Percentiles rank a stretch among this genome's conserved stretches.
Evolutionary conservation across 306 rosid genomes (phyloP).

Genomic region (Dryas drummondii): DNA sequence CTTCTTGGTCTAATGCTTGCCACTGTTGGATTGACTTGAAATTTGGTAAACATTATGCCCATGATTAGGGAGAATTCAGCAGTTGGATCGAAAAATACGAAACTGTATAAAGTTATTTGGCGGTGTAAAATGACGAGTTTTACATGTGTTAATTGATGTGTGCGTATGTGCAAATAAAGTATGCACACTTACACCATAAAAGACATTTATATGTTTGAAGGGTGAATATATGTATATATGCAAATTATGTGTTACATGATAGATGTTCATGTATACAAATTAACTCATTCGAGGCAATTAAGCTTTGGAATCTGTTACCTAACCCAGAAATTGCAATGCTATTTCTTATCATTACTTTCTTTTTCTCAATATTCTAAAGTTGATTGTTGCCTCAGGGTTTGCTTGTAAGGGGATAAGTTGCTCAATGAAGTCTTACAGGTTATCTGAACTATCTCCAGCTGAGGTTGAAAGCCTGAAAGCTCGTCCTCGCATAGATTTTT

Average conservation of each 20-base stretch:
- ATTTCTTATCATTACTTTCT: background rate
- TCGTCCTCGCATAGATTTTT: conserved; percentile 91
- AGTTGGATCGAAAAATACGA: background rate
- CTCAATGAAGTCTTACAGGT: conserved; percentile 70
- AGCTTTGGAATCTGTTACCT: background rate
- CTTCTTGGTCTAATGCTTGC: background rate
- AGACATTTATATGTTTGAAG: background rate
- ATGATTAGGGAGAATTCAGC: background rate
- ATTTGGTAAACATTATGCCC: background rate
- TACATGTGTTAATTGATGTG: background rate
- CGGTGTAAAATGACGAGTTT: background rate
- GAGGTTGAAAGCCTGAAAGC: conserved; percentile 74
- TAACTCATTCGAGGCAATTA: background rate
- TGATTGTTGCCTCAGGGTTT: conserved; percentile 30
- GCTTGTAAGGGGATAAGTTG: conserved; percentile 40
- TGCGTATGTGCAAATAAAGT: background rate
- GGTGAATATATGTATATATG: background rate
- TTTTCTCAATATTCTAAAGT: conserved; percentile 7
- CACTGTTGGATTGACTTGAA: background rate
- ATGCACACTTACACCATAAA: background rate
- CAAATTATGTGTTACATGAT: background rate
- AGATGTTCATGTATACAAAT: background rate
- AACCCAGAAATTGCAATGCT: background rate
- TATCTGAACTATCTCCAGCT: conserved; percentile 60
- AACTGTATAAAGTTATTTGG: background rate